Evolutionary conservation across 129 eudicot species (phyloP).

Genomic region (Chrysanthemum lavandulifolium): DNA sequence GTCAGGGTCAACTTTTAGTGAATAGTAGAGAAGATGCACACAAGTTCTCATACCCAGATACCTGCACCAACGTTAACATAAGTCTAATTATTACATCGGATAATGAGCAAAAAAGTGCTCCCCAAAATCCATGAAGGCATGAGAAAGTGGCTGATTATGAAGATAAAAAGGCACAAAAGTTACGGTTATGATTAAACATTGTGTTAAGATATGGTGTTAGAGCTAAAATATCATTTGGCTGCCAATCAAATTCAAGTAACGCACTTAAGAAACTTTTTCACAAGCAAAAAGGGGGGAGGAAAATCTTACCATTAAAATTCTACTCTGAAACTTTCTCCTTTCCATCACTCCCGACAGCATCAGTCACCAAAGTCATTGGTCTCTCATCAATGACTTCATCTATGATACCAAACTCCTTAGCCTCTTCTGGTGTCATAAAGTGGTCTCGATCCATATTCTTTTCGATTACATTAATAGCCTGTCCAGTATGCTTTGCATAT

Average conservation of each 20-base stretch:
- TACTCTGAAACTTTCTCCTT: constrained; percentile 61
- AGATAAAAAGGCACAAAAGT: too few relatives aligned
- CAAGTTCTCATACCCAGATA: constrained; percentile 14
- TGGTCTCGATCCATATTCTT: constrained; percentile 88
- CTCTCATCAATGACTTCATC: constrained; percentile 81
- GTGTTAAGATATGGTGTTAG: too few relatives aligned
- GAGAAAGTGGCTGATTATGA: too few relatives aligned
- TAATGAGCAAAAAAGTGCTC: background rate
- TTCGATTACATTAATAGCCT: constrained; percentile 57
- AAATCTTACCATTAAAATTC: constrained; percentile 30
- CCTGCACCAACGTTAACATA: constrained; percentile 27
- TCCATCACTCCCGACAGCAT: constrained; percentile 62
- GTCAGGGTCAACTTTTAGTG: constrained; percentile 24
- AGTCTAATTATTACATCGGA: background rate
- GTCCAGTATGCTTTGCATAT: constrained; percentile 84
- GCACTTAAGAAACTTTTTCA: background rate
- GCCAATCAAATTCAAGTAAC: too few relatives aligned
- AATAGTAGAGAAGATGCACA: constrained; percentile 11
- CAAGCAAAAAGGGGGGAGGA: too few relatives aligned
- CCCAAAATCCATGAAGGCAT: background rate
- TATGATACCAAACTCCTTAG: constrained; percentile 88
- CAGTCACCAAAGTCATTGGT: constrained; percentile 76
- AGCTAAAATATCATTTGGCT: too few relatives aligned
- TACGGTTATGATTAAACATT: too few relatives aligned
- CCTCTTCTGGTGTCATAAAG: constrained; percentile 89